These are phyloP conservation scores for Lasiodiplodia gonubiensis DNA, from an alignment of 2,329 filamentous ascomycete species.

Conservation along the genomic window DNA sequence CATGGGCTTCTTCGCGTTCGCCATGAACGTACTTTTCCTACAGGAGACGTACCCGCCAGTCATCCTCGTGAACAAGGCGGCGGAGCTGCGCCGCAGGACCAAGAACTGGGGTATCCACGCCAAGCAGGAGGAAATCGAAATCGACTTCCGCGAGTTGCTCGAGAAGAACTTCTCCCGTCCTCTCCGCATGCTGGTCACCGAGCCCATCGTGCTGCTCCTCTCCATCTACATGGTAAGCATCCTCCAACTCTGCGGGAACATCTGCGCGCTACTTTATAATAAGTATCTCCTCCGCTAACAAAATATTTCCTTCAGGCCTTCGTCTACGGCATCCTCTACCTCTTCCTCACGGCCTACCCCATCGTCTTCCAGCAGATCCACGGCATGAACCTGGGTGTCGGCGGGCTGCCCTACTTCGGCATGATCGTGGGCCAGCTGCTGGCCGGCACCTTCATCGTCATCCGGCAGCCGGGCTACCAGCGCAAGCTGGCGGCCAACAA, in stretches of 20 bases:
- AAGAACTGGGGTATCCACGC: slow-evolving; percentile 68
- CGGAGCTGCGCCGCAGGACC: slow-evolving; percentile 60
- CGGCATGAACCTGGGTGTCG: slow-evolving; percentile 70
- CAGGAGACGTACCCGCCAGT: slow-evolving; percentile 65
- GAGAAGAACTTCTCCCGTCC: slow-evolving; percentile 60
- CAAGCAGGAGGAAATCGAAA: slow-evolving; percentile 61
- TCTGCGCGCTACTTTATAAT: no score
- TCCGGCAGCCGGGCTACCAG: slow-evolving; percentile 70
- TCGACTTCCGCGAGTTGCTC: slow-evolving; percentile 57
- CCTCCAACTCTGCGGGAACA: slow-evolving; percentile 18
- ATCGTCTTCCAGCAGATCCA: slow-evolving; percentile 78
- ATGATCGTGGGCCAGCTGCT: slow-evolving; percentile 77
- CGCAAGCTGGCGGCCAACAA: slow-evolving; percentile 51
- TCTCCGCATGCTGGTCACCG: slow-evolving; percentile 55
- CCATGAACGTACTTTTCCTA: slow-evolving; percentile 59
- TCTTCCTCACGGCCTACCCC: slow-evolving; percentile 84
- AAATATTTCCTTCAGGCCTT: slow-evolving; percentile 54
- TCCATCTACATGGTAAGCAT: slow-evolving; percentile 54
- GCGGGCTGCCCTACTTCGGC: slow-evolving; percentile 83
- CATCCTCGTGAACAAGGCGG: slow-evolving; percentile 62
- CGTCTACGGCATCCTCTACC: slow-evolving; percentile 74
- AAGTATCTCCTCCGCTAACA: background rate
- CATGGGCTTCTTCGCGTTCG: slow-evolving; percentile 60
- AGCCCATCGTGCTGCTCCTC: slow-evolving; percentile 56
- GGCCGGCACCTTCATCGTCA: slow-evolving; percentile 68